Evolutionary conservation across 306 rosid genomes (phyloP).

Genomic region (Castanopsis chinensis): DNA sequence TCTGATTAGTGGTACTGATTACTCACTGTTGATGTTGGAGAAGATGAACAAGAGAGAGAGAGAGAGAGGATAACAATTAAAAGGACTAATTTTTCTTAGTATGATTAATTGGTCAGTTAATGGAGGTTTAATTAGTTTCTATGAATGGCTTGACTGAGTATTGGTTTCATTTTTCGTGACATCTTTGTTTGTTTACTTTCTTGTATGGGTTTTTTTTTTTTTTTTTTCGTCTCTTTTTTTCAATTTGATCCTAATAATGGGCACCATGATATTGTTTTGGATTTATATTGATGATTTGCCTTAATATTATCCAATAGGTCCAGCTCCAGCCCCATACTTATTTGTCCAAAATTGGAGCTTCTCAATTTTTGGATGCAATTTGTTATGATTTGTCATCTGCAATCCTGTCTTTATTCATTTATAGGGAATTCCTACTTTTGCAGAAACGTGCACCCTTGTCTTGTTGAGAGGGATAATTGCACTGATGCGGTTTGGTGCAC

Average conservation of each 20-base stretch:
- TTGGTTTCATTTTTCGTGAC: slow-evolving; percentile 14
- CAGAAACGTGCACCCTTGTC: slow-evolving; percentile 18
- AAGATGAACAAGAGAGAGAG: not conserved
- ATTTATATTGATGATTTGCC: not conserved
- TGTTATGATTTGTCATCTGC: slow-evolving; percentile 30
- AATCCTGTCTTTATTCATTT: slow-evolving; percentile 53
- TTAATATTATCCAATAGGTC: slow-evolving; percentile 19
- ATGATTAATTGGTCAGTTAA: not conserved
- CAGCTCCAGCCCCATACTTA: slow-evolving; percentile 29
- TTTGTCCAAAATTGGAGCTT: slow-evolving; percentile 17
- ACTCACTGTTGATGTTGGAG: not conserved
- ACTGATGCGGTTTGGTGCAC: slow-evolving; percentile 39
- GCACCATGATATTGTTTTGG: not conserved
- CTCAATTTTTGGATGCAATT: slow-evolving; percentile 15
- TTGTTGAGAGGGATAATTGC: slow-evolving; percentile 34
- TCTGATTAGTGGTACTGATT: not conserved
- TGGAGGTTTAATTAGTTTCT: slow-evolving; percentile 21
- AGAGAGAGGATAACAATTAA: not conserved
- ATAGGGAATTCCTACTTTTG: slow-evolving; percentile 35
- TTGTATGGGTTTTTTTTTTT: not conserved
- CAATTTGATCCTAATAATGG: slow-evolving; percentile 3
- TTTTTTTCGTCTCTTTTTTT: slow-evolving; percentile 19
- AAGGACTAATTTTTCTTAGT: slow-evolving; percentile 20
- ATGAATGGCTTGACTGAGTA: slow-evolving; percentile 19
- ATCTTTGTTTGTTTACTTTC: slow-evolving; percentile 22